Evolutionary conservation across 2,329 filamentous ascomycete genomes (phyloP).

Genomic region (Alternaria metachromatica): DNA sequence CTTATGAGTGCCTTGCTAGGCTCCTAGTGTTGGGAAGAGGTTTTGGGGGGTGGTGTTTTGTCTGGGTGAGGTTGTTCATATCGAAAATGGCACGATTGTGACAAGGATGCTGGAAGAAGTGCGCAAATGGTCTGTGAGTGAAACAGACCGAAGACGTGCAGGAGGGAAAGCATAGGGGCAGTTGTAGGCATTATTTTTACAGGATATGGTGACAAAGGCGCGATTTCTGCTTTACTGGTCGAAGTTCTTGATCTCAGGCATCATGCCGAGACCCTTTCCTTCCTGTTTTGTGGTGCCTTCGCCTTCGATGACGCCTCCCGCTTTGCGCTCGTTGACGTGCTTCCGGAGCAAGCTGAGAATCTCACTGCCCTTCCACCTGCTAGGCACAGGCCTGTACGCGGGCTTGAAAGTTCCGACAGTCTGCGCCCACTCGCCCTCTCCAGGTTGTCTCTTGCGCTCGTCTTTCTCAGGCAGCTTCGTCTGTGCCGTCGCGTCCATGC

Average conservation of each 20-base stretch:
- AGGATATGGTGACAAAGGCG: background rate
- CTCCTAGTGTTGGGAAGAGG: background rate
- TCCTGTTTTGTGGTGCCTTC: conserved; percentile 44
- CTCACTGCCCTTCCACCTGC: conserved; percentile 83
- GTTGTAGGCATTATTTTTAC: background rate
- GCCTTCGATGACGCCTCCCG: conserved; percentile 59
- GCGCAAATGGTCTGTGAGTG: background rate
- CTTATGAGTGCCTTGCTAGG: background rate
- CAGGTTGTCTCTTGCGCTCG: conserved; percentile 59
- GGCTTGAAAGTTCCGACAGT: conserved; percentile 94
- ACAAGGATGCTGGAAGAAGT: background rate
- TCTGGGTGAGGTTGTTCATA: background rate
- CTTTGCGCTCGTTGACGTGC: conserved; percentile 78
- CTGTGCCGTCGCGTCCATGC: conserved; percentile 52
- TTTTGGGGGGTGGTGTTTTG: background rate
- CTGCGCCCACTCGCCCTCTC: conserved; percentile 90
- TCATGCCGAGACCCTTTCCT: conserved; percentile 55
- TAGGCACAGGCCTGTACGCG: conserved; percentile 87
- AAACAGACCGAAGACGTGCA: background rate
- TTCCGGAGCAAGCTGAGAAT: conserved; percentile 76
- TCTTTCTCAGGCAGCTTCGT: conserved; percentile 54
- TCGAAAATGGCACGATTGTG: background rate
- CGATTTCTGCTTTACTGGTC: conserved; percentile 40
- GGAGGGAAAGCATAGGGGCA: background rate
- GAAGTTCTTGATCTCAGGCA: conserved; percentile 59